Evolutionary conservation across 805 yeast genomes (phyloP).

Genomic region (Komagataella pseudopastoris): DNA sequence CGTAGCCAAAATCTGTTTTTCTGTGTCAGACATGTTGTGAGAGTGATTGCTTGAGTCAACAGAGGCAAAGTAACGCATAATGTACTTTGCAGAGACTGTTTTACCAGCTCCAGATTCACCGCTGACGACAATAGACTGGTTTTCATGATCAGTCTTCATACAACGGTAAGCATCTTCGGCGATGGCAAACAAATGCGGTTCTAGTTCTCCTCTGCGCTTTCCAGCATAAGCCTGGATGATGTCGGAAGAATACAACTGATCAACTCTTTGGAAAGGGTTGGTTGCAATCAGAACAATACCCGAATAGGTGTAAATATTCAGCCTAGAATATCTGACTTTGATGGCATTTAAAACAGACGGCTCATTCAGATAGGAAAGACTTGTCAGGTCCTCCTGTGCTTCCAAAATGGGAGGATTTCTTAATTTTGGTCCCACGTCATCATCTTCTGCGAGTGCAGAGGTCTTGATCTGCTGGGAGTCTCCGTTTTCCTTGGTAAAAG

Average conservation of each 20-base stretch:
- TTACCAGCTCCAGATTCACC: constrained; percentile 99
- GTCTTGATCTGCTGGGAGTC: constrained; percentile 34
- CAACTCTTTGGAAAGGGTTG: constrained; percentile 89
- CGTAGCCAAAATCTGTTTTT: constrained; percentile 88
- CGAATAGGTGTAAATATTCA: constrained; percentile 87
- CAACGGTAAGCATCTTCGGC: constrained; percentile 96
- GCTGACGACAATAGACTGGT: constrained; percentile 92
- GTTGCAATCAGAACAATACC: constrained; percentile 96
- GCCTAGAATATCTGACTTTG: constrained; percentile 74
- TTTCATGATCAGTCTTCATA: constrained; percentile 73
- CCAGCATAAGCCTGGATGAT: constrained; percentile 93
- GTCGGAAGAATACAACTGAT: constrained; percentile 81
- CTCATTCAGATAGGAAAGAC: constrained; percentile 84
- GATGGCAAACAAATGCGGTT: constrained; percentile 93
- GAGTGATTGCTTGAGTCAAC: constrained; percentile 48
- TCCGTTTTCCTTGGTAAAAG: constrained; percentile 39
- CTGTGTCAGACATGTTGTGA: constrained; percentile 77
- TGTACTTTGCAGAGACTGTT: constrained; percentile 92
- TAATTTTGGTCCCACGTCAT: constrained; percentile 56
- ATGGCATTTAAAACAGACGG: constrained; percentile 95
- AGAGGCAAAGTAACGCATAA: constrained; percentile 94
- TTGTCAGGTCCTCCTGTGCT: constrained; percentile 88
- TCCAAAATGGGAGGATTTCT: constrained; percentile 88
- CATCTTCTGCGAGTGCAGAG: constrained; percentile 32
- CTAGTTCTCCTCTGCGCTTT: constrained; percentile 84